phyloP scores from a whole-genome alignment of 306 rosid species.

The Sechiopsis laciniata region DNA sequence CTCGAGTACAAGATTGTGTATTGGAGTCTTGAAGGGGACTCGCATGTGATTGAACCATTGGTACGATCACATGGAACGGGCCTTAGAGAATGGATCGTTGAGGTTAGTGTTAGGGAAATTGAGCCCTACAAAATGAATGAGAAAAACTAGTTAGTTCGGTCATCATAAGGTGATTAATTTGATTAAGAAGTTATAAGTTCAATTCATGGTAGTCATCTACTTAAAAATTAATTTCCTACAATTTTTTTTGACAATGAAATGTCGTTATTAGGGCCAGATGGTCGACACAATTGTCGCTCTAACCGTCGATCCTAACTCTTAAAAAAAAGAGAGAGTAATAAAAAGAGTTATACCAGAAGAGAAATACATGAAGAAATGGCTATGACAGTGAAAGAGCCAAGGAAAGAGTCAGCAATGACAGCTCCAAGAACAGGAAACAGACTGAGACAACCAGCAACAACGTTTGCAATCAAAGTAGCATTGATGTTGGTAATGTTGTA shows the following conservation, averaged over 20 bases:
- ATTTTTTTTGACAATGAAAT: no score
- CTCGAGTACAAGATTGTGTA: conserved; percentile 28
- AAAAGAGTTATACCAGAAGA: conserved; percentile 25
- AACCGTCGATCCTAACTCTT: no score
- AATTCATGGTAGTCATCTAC: no score
- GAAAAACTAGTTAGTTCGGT: no score
- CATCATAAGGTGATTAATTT: no score
- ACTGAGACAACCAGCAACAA: conserved; percentile 29
- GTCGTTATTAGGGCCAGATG: no score
- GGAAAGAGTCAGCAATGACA: conserved; percentile 34
- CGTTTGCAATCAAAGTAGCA: conserved; percentile 36
- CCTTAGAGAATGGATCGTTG: conserved; percentile 25
- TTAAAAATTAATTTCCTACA: no score
- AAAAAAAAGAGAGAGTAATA: no score
- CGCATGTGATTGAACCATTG: conserved; percentile 14
- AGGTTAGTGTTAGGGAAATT: conserved; percentile 27
- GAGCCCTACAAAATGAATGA: conserved; percentile 25
- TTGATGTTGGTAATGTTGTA: conserved; percentile 33
- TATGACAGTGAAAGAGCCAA: conserved; percentile 31
- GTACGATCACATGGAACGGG: conserved; percentile 25
- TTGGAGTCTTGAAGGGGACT: conserved; percentile 32
- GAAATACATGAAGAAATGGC: conserved; percentile 29
- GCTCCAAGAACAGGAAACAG: conserved; percentile 35
- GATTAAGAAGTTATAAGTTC: no score
- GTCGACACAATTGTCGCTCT: no score